Percentiles rank a stretch among this genome's conserved stretches.
Evolutionary conservation across 768 basidiomycete genomes (phyloP).

Genomic region (Tylopilus rubrobrunneus): DNA sequence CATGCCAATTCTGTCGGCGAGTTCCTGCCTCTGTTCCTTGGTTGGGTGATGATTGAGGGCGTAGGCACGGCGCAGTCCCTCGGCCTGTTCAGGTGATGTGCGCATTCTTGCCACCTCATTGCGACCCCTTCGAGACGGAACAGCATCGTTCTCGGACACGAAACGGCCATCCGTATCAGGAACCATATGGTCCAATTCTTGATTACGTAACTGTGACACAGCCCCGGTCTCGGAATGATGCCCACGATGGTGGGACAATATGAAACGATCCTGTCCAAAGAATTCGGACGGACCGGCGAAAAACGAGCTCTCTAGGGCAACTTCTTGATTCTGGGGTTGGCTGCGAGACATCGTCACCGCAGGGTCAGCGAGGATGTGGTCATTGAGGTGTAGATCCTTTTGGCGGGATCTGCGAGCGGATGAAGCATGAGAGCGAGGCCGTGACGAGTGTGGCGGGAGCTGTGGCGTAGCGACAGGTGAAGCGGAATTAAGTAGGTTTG

Average conservation of each 20-base stretch:
- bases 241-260: constrained; percentile 33
- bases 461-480: constrained; percentile 22
- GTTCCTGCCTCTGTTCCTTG: constrained; percentile 58
- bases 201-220: constrained; percentile 28
- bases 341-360: neutral
- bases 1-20: constrained; percentile 74
- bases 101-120: constrained; percentile 46
- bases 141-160: constrained; percentile 48
- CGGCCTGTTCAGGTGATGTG: constrained; percentile 60
- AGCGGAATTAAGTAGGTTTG: constrained; percentile 39
- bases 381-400: constrained; percentile 31
- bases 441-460: constrained; percentile 19
- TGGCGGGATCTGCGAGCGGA: constrained; percentile 29
- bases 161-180: constrained; percentile 49
- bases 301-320: constrained; percentile 27
- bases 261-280: constrained; percentile 30
- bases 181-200: constrained; percentile 48
- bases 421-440: constrained; percentile 23
- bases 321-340: constrained; percentile 14
- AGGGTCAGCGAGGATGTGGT: constrained; percentile 23
- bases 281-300: constrained; percentile 32
- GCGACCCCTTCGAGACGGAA: constrained; percentile 29
- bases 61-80: constrained; percentile 67
- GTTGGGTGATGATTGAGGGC: constrained; percentile 62
- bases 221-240: constrained; percentile 23